Conservation (phyloP, 2,329 filamentous ascomycete species). For the Fusarium redolens region DNA sequence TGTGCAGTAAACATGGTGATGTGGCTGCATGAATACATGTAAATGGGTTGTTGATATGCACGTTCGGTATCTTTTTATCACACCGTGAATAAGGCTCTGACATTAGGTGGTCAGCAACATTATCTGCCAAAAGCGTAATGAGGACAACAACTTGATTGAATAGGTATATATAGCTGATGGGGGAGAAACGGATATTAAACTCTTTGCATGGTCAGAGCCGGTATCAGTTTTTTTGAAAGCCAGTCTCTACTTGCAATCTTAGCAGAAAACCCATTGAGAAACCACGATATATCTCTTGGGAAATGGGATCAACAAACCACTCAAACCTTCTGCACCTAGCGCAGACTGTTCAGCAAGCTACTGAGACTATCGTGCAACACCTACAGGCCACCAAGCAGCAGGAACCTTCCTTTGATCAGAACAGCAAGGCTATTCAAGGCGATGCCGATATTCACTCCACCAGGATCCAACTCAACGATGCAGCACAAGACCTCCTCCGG, state of each 20-base stretch:
- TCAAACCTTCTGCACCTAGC: background rate
- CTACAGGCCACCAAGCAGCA: background rate
- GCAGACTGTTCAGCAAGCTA: background rate
- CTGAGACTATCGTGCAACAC: background rate
- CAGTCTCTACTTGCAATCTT: too few species aligned
- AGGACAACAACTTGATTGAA: accelerated
- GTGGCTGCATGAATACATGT: background rate
- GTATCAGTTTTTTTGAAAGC: too few species aligned
- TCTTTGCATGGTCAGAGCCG: background rate
- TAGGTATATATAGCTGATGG: background rate
- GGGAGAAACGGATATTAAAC: accelerated
- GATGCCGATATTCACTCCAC: background rate
- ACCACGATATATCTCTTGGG: too few species aligned
- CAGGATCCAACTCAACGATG: background rate
- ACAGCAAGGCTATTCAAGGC: background rate
- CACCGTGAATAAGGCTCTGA: background rate
- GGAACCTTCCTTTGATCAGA: background rate
- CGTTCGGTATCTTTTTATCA: background rate
- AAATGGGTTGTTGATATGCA: background rate
- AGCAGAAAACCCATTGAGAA: too few species aligned
- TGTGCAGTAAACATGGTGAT: background rate
- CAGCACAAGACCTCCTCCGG: background rate
- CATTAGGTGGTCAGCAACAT: background rate
- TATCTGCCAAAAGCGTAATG: background rate
- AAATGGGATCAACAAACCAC: background rate